Conservation (phyloP, 129 eudicot species). For the Flaveria bidentis region DNA sequence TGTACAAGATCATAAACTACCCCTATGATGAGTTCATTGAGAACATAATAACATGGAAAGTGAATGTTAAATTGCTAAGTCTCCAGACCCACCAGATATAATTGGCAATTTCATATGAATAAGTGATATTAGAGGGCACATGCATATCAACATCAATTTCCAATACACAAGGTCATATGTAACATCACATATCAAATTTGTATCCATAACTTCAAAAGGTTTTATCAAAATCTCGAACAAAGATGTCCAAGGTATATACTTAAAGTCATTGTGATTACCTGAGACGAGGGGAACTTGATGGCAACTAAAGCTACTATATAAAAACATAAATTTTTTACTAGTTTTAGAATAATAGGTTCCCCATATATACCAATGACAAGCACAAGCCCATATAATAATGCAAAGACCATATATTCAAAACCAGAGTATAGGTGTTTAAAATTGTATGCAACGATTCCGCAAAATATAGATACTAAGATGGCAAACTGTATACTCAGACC, state of each 20-base stretch:
- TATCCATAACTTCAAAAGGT: not conserved
- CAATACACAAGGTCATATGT: not conserved
- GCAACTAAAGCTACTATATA: not conserved
- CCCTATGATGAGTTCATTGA: not conserved
- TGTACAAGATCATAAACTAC: not conserved
- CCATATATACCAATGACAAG: not conserved
- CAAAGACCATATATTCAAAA: not conserved
- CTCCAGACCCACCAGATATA: not conserved
- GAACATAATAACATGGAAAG: constrained; percentile 5
- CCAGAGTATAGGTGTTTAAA: not conserved
- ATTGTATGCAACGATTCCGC: not conserved
- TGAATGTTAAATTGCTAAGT: not conserved
- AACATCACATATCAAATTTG: too few relatives aligned
- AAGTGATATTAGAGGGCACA: not conserved
- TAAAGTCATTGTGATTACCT: not conserved
- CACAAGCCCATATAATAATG: not conserved
- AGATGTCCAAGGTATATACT: not conserved
- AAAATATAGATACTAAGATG: constrained; percentile 1
- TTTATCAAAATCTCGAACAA: constrained; percentile 1
- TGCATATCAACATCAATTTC: not conserved
- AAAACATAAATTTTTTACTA: not conserved
- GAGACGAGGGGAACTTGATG: not conserved
- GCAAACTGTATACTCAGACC: not conserved
- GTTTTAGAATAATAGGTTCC: not conserved
- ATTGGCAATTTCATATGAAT: constrained; percentile 8